Percentiles rank a stretch among this genome's conserved stretches.
These are phyloP conservation scores for Apiotrichum veenhuisii DNA, from an alignment of 1,284 basidiomycete species.

Conservation along the genomic window DNA sequence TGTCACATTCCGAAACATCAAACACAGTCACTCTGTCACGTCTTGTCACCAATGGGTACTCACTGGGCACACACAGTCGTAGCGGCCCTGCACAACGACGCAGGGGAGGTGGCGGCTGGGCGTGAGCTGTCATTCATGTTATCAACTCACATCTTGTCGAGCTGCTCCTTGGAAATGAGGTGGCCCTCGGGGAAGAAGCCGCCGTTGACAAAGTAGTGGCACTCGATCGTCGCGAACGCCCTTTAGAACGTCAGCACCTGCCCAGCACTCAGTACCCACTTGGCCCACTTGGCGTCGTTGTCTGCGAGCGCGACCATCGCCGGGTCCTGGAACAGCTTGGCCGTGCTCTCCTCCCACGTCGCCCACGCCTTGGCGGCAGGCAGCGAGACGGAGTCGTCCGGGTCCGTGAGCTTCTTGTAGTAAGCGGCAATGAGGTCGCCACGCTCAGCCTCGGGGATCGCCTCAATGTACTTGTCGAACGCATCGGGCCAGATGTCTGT, in stretches of 20 bases:
- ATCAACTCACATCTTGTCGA: conserved; percentile 78
- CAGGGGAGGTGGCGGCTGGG: conserved; percentile 81
- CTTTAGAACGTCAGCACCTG: conserved; percentile 48
- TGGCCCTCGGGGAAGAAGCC: conserved; percentile 81
- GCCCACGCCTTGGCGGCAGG: conserved; percentile 68
- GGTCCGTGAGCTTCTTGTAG: conserved; percentile 71
- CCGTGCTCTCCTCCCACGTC: conserved; percentile 87
- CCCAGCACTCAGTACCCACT: conserved; percentile 53
- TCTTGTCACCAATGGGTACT: conserved; percentile 13
- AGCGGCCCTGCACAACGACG: conserved; percentile 75
- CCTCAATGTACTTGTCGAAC: conserved; percentile 76
- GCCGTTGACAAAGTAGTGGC: conserved; percentile 83
- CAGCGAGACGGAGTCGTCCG: conserved; percentile 59
- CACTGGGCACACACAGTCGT: conserved; percentile 54
- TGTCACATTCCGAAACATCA: too few relatives aligned
- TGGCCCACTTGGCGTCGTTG: conserved; percentile 64
- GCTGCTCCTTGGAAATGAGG: conserved; percentile 73
- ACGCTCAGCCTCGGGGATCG: conserved; percentile 75
- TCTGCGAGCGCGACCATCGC: conserved; percentile 67
- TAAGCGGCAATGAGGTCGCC: conserved; percentile 71
- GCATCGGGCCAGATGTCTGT: conserved; percentile 73
- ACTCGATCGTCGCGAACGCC: conserved; percentile 85
- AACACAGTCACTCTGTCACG: background rate
- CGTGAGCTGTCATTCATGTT: background rate
- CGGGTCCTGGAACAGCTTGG: conserved; percentile 66